Percentiles rank a stretch among this genome's conserved stretches.
phyloP scores from a whole-genome alignment of 768 basidiomycete genomes.

The Brasilioporus rufonigricans region DNA sequence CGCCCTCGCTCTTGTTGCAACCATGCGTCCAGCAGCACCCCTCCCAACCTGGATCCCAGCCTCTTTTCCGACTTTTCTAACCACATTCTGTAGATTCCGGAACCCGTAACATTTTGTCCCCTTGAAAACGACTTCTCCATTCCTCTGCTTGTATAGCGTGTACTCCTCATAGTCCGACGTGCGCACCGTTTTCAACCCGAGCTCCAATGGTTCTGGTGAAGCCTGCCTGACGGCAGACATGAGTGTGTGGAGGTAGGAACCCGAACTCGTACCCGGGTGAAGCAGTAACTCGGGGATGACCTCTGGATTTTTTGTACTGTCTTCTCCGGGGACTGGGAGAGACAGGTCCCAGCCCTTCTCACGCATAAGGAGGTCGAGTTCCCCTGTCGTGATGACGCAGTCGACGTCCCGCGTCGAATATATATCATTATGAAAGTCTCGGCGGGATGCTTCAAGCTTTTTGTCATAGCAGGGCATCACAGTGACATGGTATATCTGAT shows the following conservation, averaged over 20 bases:
- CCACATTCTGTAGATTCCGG: conserved; percentile 94
- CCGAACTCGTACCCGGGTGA: conserved; percentile 86
- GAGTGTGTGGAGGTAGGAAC: conserved; percentile 85
- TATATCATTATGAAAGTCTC: conserved; percentile 83
- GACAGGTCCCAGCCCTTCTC: conserved; percentile 82
- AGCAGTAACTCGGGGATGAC: conserved; percentile 68
- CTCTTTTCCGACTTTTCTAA: conserved; percentile 88
- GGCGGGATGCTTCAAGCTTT: conserved; percentile 94
- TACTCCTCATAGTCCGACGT: conserved; percentile 79
- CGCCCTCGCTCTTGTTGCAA: conserved; percentile 26
- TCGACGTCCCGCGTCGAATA: conserved; percentile 92
- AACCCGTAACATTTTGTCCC: conserved; percentile 98
- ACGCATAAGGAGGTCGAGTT: conserved; percentile 80
- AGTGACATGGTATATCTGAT: conserved; percentile 91
- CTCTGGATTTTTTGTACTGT: conserved; percentile 14
- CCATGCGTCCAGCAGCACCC: conserved; percentile 58
- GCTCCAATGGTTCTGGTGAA: conserved; percentile 44
- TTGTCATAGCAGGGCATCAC: conserved; percentile 99
- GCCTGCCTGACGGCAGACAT: conserved; percentile 51
- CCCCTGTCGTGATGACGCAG: conserved; percentile 96
- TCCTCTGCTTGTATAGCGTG: conserved; percentile 42
- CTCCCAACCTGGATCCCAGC: conserved; percentile 68
- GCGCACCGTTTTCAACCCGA: conserved; percentile 59
- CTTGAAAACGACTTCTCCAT: conserved; percentile 73
- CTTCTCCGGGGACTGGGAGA: conserved; percentile 52